Conservation (phyloP, 345 rosid species). For the Dimocarpus longan region DNA sequence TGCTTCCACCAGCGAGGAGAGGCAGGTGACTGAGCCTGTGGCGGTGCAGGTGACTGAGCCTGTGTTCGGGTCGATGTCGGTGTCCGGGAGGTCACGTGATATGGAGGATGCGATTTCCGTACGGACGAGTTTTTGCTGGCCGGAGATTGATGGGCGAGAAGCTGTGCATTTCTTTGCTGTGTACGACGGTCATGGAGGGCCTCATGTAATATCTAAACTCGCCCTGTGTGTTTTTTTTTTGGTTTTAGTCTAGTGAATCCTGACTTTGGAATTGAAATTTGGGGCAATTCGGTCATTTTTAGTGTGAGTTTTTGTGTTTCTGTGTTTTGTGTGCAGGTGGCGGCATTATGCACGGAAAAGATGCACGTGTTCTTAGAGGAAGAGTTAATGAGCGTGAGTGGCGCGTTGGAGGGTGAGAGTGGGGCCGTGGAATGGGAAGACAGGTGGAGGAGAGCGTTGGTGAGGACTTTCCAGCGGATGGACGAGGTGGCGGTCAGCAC, state of each 20-base stretch:
- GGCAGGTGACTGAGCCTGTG: neutral
- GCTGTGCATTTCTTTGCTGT: slow-evolving; percentile 84
- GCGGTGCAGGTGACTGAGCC: slow-evolving; percentile 32
- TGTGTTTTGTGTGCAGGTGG: slow-evolving; percentile 39
- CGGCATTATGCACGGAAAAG: slow-evolving; percentile 46
- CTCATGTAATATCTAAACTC: slow-evolving; percentile 38
- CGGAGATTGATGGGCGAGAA: slow-evolving; percentile 39
- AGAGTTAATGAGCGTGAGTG: slow-evolving; percentile 41
- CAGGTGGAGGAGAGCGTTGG: slow-evolving; percentile 44
- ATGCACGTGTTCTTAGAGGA: slow-evolving; percentile 53
- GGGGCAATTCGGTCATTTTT: slow-evolving; percentile 27
- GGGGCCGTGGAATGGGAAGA: slow-evolving; percentile 18
- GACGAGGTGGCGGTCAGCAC: slow-evolving; percentile 46
- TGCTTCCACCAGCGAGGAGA: slow-evolving; percentile 11
- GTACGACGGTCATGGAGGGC: slow-evolving; percentile 86
- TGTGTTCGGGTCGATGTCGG: slow-evolving; percentile 51
- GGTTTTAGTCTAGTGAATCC: neutral
- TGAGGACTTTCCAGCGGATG: slow-evolving; percentile 46
- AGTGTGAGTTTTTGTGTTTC: neutral
- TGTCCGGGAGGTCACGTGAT: slow-evolving; percentile 58
- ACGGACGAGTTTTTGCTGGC: slow-evolving; percentile 44
- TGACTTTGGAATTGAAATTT: neutral
- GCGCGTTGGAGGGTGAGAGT: slow-evolving; percentile 2
- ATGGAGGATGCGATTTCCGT: slow-evolving; percentile 66
- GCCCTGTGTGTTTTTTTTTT: neutral